phyloP scores from a whole-genome alignment of 805 yeast species.

The Phaffomyces antillensis region DNA sequence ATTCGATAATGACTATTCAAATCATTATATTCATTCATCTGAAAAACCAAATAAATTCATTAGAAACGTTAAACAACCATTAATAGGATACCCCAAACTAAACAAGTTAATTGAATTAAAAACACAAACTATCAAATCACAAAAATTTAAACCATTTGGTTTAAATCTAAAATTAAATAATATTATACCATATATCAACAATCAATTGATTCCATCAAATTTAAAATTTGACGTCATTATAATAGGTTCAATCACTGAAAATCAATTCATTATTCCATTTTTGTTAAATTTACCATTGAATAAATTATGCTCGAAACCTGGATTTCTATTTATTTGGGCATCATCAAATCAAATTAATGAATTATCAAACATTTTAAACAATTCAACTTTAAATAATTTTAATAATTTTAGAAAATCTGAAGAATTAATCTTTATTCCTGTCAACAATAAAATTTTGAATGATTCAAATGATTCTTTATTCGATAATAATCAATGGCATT shows the following conservation, averaged over 20 bases:
- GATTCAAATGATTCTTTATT: constrained; percentile 49
- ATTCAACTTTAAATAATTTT: constrained; percentile 40
- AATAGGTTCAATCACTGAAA: constrained; percentile 81
- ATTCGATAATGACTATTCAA: constrained; percentile 64
- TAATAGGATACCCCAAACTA: constrained; percentile 82
- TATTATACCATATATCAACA: constrained; percentile 49
- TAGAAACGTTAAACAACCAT: constrained; percentile 56
- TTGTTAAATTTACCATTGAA: constrained; percentile 63
- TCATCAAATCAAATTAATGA: constrained; percentile 66
- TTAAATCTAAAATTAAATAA: constrained; percentile 42
- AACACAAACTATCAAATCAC: constrained; percentile 42
- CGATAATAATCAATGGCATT: constrained; percentile 85
- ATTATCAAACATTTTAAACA: constrained; percentile 45
- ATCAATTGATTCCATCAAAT: constrained; percentile 49
- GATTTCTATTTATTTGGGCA: constrained; percentile 84
- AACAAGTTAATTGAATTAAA: constrained; percentile 63
- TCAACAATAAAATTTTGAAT: constrained; percentile 31
- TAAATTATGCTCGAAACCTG: constrained; percentile 74
- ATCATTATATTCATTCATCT: constrained; percentile 58
- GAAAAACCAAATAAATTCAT: constrained; percentile 56
- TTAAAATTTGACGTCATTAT: constrained; percentile 82
- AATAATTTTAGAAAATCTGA: constrained; percentile 81
- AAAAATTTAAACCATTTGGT: constrained; percentile 63
- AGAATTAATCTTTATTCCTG: constrained; percentile 76
- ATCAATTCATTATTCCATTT: constrained; percentile 58